Percentiles rank a stretch among this genome's conserved stretches.
These are phyloP conservation scores for Podaxis sp. DNA, from an alignment of 768 basidiomycete genomes.

Conservation along the genomic window DNA sequence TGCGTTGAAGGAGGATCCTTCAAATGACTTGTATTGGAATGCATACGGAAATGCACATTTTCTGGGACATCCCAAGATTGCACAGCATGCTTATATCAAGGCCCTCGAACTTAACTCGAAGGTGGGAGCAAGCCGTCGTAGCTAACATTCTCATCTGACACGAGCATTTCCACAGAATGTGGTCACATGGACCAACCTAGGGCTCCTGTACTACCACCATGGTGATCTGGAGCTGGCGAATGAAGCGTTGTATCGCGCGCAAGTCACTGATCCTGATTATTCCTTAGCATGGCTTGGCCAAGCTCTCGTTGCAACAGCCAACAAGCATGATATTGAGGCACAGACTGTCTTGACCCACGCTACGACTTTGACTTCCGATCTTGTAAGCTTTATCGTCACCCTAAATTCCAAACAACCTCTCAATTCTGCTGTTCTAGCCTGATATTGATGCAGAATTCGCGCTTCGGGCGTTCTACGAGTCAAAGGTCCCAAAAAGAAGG, in stretches of 20 bases:
- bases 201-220: conserved; percentile 79
- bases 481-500: conserved; percentile 11
- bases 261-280: conserved; percentile 89
- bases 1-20: conserved; percentile 69
- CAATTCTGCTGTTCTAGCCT: conserved; percentile 41
- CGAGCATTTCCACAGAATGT: conserved; percentile 46
- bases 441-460: conserved; percentile 80
- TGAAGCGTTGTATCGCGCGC: conserved; percentile 82
- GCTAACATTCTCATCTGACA: conserved; percentile 1
- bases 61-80: conserved; percentile 57
- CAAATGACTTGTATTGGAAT: conserved; percentile 75
- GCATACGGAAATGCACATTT: conserved; percentile 76
- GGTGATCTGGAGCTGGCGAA: conserved; percentile 79
- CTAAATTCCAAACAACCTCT: not conserved
- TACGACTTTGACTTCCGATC: conserved; percentile 48
- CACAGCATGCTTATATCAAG: conserved; percentile 90
- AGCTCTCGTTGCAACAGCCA: conserved; percentile 59
- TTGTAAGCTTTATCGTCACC: conserved; percentile 39
- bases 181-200: conserved; percentile 80
- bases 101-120: conserved; percentile 85
- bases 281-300: conserved; percentile 90
- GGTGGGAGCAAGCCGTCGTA: conserved; percentile 25
- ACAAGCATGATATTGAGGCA: conserved; percentile 58
- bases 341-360: conserved; percentile 71
- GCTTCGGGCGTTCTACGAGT: conserved; percentile 45